These are phyloP conservation scores for Haplosporangium sp. DNA, from an alignment of 371 early-diverging fungal genomes.

Conservation along the genomic window DNA sequence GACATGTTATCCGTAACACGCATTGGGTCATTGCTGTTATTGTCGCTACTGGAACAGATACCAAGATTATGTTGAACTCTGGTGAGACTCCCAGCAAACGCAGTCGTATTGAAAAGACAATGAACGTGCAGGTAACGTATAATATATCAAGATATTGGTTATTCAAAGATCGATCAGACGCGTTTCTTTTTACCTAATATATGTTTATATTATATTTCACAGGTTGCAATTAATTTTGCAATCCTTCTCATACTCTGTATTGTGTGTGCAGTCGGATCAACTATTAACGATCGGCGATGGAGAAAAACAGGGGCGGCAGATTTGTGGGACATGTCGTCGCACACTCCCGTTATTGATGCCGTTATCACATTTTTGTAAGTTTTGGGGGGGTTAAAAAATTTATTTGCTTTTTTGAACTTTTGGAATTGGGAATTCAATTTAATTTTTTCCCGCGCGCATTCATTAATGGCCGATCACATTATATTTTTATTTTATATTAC, in stretches of 20 bases:
- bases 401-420: not conserved
- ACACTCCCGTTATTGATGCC: slow-evolving; percentile 58
- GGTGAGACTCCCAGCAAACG: slow-evolving; percentile 89
- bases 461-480: not conserved
- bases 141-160: not conserved
- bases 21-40: slow-evolving; percentile 89
- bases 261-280: slow-evolving; percentile 77
- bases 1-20: slow-evolving; percentile 91
- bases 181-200: not conserved
- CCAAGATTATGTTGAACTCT: slow-evolving; percentile 92
- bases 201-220: slow-evolving; percentile 2
- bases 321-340: slow-evolving; percentile 51
- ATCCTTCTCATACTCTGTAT: slow-evolving; percentile 79
- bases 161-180: too few species aligned
- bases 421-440: not conserved
- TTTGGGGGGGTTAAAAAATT: not conserved
- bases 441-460: not conserved
- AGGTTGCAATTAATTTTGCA: slow-evolving; percentile 83
- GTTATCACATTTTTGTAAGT: slow-evolving; percentile 73
- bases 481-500: not conserved
- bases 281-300: slow-evolving; percentile 59
- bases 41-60: slow-evolving; percentile 91
- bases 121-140: slow-evolving; percentile 82
- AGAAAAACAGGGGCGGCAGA: slow-evolving; percentile 43
- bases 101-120: slow-evolving; percentile 89